These are phyloP conservation scores for Leccinum barrowsii DNA, from an alignment of 768 basidiomycete species.

Conservation along the genomic window DNA sequence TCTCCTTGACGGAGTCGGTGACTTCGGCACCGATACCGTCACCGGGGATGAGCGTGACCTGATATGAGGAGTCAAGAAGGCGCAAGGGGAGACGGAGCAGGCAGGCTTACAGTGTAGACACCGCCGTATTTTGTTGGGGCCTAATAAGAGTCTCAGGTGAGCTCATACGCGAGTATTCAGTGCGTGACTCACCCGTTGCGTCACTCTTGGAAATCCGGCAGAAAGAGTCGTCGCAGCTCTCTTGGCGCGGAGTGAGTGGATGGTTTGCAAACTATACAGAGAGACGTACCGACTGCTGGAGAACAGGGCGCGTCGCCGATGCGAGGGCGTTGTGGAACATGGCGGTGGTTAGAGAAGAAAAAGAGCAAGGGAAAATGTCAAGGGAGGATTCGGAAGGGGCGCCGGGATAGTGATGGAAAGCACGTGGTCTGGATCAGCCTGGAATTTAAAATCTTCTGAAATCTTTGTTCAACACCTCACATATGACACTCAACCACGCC, in stretches of 20 bases:
- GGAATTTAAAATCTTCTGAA: neutral
- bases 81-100: neutral
- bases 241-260: slow-evolving; percentile 33
- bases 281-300: slow-evolving; percentile 49
- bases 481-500: slow-evolving; percentile 1
- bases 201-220: slow-evolving; percentile 73
- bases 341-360: slow-evolving; percentile 16
- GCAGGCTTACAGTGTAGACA: slow-evolving; percentile 72
- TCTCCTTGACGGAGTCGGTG: slow-evolving; percentile 97
- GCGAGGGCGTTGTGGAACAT: slow-evolving; percentile 70
- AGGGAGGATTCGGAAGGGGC: slow-evolving; percentile 32
- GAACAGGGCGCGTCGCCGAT: slow-evolving; percentile 50
- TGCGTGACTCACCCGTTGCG: slow-evolving; percentile 54
- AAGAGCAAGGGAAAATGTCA: slow-evolving; percentile 12
- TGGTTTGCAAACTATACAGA: neutral
- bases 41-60: slow-evolving; percentile 97
- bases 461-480: neutral
- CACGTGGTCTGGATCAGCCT: slow-evolving; percentile 7
- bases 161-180: neutral
- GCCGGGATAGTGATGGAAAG: neutral
- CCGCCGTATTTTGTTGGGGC: slow-evolving; percentile 88
- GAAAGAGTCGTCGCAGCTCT: slow-evolving; percentile 74
- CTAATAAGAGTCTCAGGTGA: slow-evolving; percentile 43
- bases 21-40: slow-evolving; percentile 98
- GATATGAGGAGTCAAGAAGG: slow-evolving; percentile 23